A percentile compares a stretch with the other conserved stretches of the same genome.
Evolutionary conservation across 2,329 filamentous ascomycete species (phyloP).

Genomic region (Xylariaceae sp.): DNA sequence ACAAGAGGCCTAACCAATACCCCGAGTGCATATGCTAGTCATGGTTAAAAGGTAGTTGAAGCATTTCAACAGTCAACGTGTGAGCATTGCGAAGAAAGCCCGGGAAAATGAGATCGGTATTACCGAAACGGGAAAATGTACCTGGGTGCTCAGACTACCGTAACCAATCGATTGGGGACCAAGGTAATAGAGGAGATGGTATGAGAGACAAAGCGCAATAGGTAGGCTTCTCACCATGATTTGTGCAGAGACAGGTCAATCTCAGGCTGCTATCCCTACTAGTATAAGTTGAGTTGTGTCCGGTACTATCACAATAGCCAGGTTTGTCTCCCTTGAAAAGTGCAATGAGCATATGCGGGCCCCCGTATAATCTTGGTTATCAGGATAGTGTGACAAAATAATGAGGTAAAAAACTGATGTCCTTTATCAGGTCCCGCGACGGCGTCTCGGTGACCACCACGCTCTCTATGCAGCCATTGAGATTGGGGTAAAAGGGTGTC

Average conservation of each 20-base stretch:
- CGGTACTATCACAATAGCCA: conserved; percentile 2
- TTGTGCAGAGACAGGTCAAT: conserved; percentile 5
- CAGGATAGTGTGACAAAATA: conserved; percentile 25
- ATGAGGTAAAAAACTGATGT: conserved; percentile 34
- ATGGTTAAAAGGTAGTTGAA: conserved; percentile 7
- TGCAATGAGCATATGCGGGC: conserved; percentile 10
- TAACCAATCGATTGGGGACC: not conserved
- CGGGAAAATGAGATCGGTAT: conserved; percentile 9
- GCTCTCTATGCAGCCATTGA: conserved; percentile 1
- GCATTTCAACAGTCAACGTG: conserved; percentile 8
- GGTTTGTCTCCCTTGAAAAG: not conserved
- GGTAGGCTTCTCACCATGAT: not conserved
- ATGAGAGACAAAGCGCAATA: conserved; percentile 2
- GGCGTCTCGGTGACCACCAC: conserved; percentile 14
- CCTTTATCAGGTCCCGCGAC: conserved; percentile 26
- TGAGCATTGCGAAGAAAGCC: not conserved
- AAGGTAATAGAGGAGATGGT: conserved; percentile 6
- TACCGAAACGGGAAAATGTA: conserved; percentile 25
- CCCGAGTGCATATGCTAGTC: conserved; percentile 4
- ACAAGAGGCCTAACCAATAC: not conserved
- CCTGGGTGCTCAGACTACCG: conserved; percentile 13
- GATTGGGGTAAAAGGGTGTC: conserved; percentile 3
- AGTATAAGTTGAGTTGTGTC: conserved; percentile 3
- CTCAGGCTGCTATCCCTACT: conserved; percentile 11
- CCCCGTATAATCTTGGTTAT: conserved; percentile 27